Percentiles rank a stretch among this genome's conserved stretches.
These are phyloP conservation scores for Kuraishia floccosa DNA, from an alignment of 805 yeast genomes.

Conservation along the genomic window DNA sequence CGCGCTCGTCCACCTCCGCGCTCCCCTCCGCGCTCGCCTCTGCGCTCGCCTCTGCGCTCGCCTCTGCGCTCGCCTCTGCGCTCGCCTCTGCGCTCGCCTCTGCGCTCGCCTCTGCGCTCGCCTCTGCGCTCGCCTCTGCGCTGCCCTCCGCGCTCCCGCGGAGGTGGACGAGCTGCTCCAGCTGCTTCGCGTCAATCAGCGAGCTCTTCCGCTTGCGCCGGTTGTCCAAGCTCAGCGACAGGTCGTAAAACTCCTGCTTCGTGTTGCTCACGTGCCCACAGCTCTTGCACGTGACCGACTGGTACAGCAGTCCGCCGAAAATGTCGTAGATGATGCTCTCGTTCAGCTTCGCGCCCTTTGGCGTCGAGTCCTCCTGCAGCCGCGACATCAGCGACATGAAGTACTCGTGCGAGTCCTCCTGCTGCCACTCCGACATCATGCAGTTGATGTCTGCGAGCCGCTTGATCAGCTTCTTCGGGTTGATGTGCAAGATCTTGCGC, in stretches of 20 bases:
- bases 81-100: neutral
- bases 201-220: conserved; percentile 17
- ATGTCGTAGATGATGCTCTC: conserved; percentile 81
- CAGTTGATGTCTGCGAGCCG: conserved; percentile 79
- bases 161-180: conserved; percentile 9
- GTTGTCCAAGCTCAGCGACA: conserved; percentile 66
- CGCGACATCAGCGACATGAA: conserved; percentile 85
- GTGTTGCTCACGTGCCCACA: conserved; percentile 83
- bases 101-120: neutral
- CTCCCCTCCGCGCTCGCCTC: conserved; percentile 1
- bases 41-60: neutral
- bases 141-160: neutral
- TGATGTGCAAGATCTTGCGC: conserved; percentile 36
- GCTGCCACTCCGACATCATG: conserved; percentile 97
- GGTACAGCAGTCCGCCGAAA: conserved; percentile 85
- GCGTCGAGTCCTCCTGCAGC: conserved; percentile 86
- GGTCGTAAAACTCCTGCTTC: conserved; percentile 87
- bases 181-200: neutral
- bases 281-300: conserved; percentile 69
- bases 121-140: neutral
- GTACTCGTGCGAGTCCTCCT: conserved; percentile 96
- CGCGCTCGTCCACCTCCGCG: neutral
- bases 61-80: neutral
- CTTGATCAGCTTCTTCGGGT: conserved; percentile 64
- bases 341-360: conserved; percentile 77